These are phyloP conservation scores for Heterobasidion occidentale DNA, from an alignment of 1,284 basidiomycete genomes.

Conservation along the genomic window DNA sequence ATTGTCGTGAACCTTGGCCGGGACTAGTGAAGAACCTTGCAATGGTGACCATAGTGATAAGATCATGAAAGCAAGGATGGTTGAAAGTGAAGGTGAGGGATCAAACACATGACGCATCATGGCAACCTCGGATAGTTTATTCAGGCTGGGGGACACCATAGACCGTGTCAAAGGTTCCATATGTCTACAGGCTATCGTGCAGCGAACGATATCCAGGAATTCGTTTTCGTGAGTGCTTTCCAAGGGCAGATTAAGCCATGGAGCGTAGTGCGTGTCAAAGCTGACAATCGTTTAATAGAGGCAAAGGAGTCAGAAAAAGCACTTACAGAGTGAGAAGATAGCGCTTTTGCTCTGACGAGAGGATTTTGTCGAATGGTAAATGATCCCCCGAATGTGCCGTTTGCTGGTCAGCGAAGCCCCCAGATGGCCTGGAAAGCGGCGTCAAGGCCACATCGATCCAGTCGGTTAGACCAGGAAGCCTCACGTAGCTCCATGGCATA, in stretches of 20 bases:
- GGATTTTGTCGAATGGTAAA: constrained; percentile 20
- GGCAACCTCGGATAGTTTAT: constrained; percentile 31
- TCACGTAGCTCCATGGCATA: neutral
- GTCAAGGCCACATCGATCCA: constrained; percentile 14
- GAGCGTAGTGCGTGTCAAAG: constrained; percentile 33
- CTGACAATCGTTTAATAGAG: constrained; percentile 15
- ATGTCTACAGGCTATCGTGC: constrained; percentile 32
- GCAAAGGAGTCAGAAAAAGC: neutral
- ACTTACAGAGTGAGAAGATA: constrained; percentile 30
- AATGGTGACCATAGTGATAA: constrained; percentile 26
- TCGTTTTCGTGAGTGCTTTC: constrained; percentile 18
- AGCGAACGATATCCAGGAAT: constrained; percentile 30
- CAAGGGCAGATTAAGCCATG: constrained; percentile 33
- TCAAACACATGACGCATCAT: constrained; percentile 32
- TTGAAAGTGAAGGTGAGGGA: constrained; percentile 29
- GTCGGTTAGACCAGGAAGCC: constrained; percentile 1
- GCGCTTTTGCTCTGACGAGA: constrained; percentile 25
- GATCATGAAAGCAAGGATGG: constrained; percentile 33
- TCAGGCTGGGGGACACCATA: constrained; percentile 30
- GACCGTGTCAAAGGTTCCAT: constrained; percentile 25
- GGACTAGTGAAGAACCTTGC: constrained; percentile 12
- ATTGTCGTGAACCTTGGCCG: constrained; percentile 25
- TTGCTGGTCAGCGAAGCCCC: neutral
- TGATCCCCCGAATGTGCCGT: neutral
- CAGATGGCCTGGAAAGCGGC: neutral